Evolutionary conservation across 164 flowering plant genomes (phyloP).

Genomic region (Stephania cephalantha): DNA sequence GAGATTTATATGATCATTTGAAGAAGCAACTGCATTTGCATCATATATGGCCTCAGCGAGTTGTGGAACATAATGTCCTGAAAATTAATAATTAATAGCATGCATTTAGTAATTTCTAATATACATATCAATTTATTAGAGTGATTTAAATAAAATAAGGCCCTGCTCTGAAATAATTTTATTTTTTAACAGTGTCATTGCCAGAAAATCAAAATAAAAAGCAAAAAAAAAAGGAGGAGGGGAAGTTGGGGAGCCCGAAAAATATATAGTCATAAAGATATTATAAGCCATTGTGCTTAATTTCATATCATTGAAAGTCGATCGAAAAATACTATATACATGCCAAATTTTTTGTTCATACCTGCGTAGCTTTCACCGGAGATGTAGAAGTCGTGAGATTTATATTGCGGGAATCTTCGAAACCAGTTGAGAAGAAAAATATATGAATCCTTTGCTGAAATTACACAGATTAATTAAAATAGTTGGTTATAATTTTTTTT

Average conservation of each 20-base stretch:
- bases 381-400: conserved; percentile 62
- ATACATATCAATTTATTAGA: neutral
- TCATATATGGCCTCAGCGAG: conserved; percentile 55
- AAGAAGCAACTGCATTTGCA: conserved; percentile 28
- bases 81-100: neutral
- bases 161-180: no score
- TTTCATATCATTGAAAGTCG: neutral
- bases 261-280: no score
- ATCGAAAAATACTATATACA: neutral
- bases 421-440: conserved; percentile 66
- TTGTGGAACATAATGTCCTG: conserved; percentile 71
- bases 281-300: no score
- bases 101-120: neutral
- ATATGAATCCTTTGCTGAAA: conserved; percentile 56
- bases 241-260: no score
- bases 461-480: neutral
- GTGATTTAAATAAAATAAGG: neutral
- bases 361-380: conserved; percentile 91
- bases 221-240: no score
- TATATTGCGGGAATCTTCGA: conserved; percentile 62
- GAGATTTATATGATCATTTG: conserved; percentile 39
- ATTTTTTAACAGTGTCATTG: neutral
- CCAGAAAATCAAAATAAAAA: no score
- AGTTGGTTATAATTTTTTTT: neutral
- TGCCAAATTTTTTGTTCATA: conserved; percentile 8